Conservation (phyloP, 768 basidiomycete genomes). For the Sarcodon sp. region DNA sequence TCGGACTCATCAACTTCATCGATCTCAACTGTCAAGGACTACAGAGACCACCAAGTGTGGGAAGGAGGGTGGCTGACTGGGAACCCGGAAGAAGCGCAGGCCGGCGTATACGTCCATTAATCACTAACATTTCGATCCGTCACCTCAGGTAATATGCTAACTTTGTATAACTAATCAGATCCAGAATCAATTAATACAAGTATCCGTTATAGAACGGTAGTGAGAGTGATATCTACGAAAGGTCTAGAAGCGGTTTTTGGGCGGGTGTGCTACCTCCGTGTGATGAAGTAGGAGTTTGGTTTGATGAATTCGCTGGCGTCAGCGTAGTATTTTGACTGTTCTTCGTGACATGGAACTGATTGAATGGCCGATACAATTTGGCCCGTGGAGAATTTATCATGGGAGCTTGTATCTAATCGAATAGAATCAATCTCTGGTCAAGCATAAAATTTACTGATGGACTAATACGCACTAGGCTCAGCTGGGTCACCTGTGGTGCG, state of each 20-base stretch:
- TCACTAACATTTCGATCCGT: no score
- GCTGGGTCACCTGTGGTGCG: constrained; percentile 34
- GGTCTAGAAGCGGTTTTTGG: constrained; percentile 1
- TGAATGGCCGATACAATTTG: constrained; percentile 12
- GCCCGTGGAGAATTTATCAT: constrained; percentile 7
- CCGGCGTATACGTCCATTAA: neutral
- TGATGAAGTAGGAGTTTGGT: constrained; percentile 6
- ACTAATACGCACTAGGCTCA: constrained; percentile 20
- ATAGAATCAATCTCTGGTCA: constrained; percentile 17
- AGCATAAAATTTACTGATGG: constrained; percentile 16
- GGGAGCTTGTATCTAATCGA: constrained; percentile 16
- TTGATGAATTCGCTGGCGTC: constrained; percentile 4
- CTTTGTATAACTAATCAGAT: no score
- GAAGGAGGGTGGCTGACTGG: neutral
- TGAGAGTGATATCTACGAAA: no score
- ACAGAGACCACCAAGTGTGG: neutral
- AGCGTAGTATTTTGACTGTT: neutral
- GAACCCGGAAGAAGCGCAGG: neutral
- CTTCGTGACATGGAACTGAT: constrained; percentile 3
- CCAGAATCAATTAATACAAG: no score
- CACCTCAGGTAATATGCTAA: no score
- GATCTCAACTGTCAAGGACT: no score
- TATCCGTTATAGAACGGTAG: no score
- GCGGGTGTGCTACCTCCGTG: constrained; percentile 8
- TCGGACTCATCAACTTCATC: no score